Evolutionary conservation across 768 basidiomycete species (phyloP).

Genomic region (Piloderma croceum): DNA sequence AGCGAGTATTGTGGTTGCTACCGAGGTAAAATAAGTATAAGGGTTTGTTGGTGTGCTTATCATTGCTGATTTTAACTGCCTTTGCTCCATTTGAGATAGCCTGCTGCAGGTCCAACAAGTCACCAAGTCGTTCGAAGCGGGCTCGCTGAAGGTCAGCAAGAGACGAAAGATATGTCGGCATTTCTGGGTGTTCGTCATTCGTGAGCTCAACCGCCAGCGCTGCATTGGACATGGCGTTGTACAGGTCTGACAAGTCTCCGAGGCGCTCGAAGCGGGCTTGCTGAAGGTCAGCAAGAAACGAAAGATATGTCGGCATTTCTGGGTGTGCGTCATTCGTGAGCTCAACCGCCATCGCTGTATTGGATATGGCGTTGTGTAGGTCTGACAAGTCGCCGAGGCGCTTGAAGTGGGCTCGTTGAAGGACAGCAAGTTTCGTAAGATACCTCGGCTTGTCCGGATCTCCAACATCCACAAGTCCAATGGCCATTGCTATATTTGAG

Average conservation of each 20-base stretch:
- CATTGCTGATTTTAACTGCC: no score
- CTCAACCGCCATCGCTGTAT: conserved; percentile 6
- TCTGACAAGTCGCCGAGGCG: conserved; percentile 19
- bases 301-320: not conserved
- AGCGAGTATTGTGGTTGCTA: no score
- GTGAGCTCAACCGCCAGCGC: conserved; percentile 9
- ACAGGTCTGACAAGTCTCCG: conserved; percentile 20
- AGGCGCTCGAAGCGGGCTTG: conserved; percentile 18
- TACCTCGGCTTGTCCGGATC: conserved; percentile 1
- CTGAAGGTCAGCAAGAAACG: conserved; percentile 19
- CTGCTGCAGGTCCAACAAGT: conserved; percentile 20
- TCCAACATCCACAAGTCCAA: conserved; percentile 14
- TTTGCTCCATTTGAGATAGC: no score
- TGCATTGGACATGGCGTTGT: conserved; percentile 14
- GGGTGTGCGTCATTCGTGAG: conserved; percentile 5
- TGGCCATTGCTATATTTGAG: conserved; percentile 12
- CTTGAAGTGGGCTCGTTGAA: conserved; percentile 16
- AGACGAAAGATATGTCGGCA: conserved; percentile 10
- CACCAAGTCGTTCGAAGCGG: conserved; percentile 19
- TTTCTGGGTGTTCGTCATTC: conserved; percentile 12
- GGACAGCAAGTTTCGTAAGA: conserved; percentile 10
- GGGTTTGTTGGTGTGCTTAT: no score
- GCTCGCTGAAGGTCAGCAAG: conserved; percentile 17
- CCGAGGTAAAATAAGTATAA: no score
- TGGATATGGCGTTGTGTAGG: conserved; percentile 16